Conservation (phyloP, 1,284 basidiomycete species). For the Sphagnurus paluster region DNA sequence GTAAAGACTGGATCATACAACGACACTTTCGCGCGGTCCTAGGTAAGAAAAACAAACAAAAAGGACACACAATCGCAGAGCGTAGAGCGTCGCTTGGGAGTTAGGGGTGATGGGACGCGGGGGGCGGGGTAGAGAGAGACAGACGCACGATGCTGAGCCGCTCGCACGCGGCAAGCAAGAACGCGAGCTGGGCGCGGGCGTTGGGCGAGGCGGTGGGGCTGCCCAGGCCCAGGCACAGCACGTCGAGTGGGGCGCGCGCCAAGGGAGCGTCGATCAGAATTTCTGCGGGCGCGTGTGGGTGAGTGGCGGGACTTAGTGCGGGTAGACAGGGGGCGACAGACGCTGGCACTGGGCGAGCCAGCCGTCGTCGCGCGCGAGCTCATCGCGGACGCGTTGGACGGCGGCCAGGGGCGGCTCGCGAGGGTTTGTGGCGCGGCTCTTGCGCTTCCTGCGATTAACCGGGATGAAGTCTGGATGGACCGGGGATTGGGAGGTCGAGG, state of each 20-base stretch:
- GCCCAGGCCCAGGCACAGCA: constrained; percentile 70
- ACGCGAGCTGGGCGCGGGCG: constrained; percentile 65
- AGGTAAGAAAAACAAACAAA: constrained; percentile 10
- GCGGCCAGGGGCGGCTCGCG: constrained; percentile 25
- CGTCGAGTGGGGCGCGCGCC: constrained; percentile 20
- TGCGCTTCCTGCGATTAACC: constrained; percentile 43
- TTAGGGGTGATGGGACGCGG: constrained; percentile 3
- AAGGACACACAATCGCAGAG: background rate
- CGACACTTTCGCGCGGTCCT: constrained; percentile 51
- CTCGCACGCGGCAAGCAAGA: constrained; percentile 57
- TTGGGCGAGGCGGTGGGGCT: constrained; percentile 61
- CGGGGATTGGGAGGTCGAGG: constrained; percentile 9
- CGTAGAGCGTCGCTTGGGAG: background rate
- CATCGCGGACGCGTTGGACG: constrained; percentile 38
- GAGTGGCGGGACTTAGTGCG: constrained; percentile 10
- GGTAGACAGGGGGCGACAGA: constrained; percentile 23
- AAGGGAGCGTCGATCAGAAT: constrained; percentile 22
- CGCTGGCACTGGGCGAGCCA: constrained; percentile 47
- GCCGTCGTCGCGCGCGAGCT: constrained; percentile 35
- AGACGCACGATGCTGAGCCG: constrained; percentile 60
- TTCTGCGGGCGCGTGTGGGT: constrained; percentile 18
- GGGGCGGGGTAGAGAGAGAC: too few relatives aligned
- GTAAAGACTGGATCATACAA: constrained; percentile 74
- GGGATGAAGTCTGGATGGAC: constrained; percentile 41
- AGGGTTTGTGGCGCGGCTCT: constrained; percentile 30